phyloP scores from a whole-genome alignment of 2,329 filamentous ascomycete genomes.

The Penicillium concentricum region DNA sequence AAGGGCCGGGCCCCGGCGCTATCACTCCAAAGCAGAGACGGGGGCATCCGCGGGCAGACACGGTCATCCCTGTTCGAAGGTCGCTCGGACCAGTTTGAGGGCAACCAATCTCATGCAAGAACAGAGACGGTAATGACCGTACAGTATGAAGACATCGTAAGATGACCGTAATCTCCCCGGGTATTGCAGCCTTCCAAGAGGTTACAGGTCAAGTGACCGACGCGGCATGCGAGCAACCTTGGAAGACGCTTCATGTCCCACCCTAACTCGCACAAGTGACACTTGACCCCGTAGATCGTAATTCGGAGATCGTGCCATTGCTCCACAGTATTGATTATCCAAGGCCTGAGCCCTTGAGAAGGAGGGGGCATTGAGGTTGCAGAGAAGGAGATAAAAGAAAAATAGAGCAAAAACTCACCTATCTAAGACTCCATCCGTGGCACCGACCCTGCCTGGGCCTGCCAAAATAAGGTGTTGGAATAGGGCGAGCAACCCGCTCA shows the following conservation, averaged over 20 bases:
- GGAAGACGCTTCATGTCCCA: constrained; percentile 29
- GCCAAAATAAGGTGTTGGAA: constrained; percentile 70
- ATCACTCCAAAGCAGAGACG: constrained; percentile 14
- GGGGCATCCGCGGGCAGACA: not conserved
- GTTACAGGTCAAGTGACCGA: constrained; percentile 59
- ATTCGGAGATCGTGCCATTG: constrained; percentile 33
- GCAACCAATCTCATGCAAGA: constrained; percentile 19
- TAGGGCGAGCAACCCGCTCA: constrained; percentile 72
- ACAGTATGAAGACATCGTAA: constrained; percentile 25
- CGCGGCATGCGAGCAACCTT: constrained; percentile 53
- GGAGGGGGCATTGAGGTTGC: constrained; percentile 3
- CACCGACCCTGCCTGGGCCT: constrained; percentile 73
- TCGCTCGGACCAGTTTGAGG: constrained; percentile 21
- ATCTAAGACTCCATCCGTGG: constrained; percentile 76
- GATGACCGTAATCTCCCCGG: constrained; percentile 25
- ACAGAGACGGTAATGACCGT: constrained; percentile 28
- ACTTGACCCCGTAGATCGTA: constrained; percentile 33
- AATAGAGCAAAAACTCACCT: constrained; percentile 65
- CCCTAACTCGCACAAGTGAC: constrained; percentile 27
- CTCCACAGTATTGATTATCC: constrained; percentile 28
- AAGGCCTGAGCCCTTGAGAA: constrained; percentile 13
- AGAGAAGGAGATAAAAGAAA: constrained; percentile 12
- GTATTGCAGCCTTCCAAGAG: constrained; percentile 18
- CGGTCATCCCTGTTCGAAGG: constrained; percentile 10
- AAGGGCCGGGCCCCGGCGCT: constrained; percentile 36